A percentile compares a stretch with the other conserved stretches of the same genome.
phyloP scores from a whole-genome alignment of 2,329 filamentous ascomycete species.

The Cyanodermella asteris region DNA sequence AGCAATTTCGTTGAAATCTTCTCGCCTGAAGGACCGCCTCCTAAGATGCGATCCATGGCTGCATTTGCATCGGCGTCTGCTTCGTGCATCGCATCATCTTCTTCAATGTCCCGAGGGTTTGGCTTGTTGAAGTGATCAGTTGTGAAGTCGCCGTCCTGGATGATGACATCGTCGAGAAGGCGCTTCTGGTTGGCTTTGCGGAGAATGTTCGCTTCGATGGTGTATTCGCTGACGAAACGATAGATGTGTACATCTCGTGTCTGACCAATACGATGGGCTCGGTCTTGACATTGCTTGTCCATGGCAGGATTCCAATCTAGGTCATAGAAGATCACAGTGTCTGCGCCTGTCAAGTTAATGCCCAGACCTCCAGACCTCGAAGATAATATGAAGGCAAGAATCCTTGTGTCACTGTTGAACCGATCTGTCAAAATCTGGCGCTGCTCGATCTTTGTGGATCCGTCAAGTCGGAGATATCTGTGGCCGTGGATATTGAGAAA shows the following conservation, averaged over 20 bases:
- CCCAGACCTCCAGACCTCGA: slow-evolving; percentile 84
- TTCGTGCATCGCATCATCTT: slow-evolving; percentile 25
- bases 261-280: slow-evolving; percentile 91
- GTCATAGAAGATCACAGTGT: slow-evolving; percentile 97
- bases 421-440: slow-evolving; percentile 86
- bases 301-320: slow-evolving; percentile 99
- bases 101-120: slow-evolving; percentile 40
- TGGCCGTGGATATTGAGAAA: slow-evolving; percentile 96
- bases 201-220: slow-evolving; percentile 93
- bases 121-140: slow-evolving; percentile 84
- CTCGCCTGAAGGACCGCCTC: slow-evolving; percentile 38
- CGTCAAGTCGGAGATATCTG: slow-evolving; percentile 87
- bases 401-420: slow-evolving; percentile 86
- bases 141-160: slow-evolving; percentile 93
- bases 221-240: slow-evolving; percentile 76
- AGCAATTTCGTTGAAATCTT: slow-evolving; percentile 49
- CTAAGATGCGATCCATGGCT: slow-evolving; percentile 71
- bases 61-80: slow-evolving; percentile 52
- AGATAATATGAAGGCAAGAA: slow-evolving; percentile 86
- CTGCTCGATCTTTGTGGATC: slow-evolving; percentile 89
- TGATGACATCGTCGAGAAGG: slow-evolving; percentile 92
- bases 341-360: slow-evolving; percentile 89
- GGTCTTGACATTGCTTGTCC: slow-evolving; percentile 98
- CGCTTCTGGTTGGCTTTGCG: slow-evolving; percentile 95
- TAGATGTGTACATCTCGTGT: slow-evolving; percentile 97